phyloP scores from a whole-genome alignment of 2,329 filamentous ascomycete genomes.

The Thielaviopsis ethacetica region DNA sequence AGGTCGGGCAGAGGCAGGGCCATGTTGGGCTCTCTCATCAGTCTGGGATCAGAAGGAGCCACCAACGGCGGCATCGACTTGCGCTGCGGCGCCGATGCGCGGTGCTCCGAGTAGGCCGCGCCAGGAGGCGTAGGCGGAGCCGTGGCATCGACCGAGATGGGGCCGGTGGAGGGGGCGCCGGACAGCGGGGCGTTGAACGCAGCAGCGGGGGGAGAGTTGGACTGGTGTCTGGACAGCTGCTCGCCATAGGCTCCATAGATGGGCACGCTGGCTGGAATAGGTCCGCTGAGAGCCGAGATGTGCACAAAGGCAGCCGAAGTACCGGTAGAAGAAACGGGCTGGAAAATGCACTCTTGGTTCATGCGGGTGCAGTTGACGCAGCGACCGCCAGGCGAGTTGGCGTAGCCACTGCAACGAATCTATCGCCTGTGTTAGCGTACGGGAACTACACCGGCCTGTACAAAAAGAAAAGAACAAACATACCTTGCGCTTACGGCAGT shows the following conservation, averaged over 20 bases:
- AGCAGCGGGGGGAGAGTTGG: too few species aligned
- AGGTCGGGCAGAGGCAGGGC: too few species aligned
- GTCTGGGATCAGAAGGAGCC: too few species aligned
- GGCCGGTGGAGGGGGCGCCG: too few species aligned
- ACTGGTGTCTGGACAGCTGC: too few species aligned
- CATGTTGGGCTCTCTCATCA: too few species aligned
- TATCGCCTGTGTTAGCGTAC: slow-evolving; percentile 15
- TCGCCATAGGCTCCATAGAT: slow-evolving; percentile 37
- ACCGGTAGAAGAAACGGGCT: slow-evolving; percentile 36
- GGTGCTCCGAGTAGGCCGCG: too few species aligned
- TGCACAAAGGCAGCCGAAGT: slow-evolving; percentile 42
- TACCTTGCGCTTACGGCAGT: slow-evolving; percentile 46
- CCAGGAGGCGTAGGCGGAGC: too few species aligned
- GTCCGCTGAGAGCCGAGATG: slow-evolving; percentile 40
- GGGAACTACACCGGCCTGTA: slow-evolving; percentile 1
- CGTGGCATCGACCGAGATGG: too few species aligned
- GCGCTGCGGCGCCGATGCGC: too few species aligned
- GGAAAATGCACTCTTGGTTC: slow-evolving; percentile 45
- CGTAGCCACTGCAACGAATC: slow-evolving; percentile 46
- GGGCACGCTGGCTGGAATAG: slow-evolving; percentile 38
- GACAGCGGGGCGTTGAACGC: too few species aligned
- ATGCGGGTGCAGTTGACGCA: slow-evolving; percentile 46
- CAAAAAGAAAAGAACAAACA: neutral
- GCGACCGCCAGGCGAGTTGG: slow-evolving; percentile 40
- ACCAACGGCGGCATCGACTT: too few species aligned